A percentile compares a stretch with the other conserved stretches of the same genome.
Conservation (phyloP, 371 early-diverging fungal genomes). For the Circinella minor region DNA sequence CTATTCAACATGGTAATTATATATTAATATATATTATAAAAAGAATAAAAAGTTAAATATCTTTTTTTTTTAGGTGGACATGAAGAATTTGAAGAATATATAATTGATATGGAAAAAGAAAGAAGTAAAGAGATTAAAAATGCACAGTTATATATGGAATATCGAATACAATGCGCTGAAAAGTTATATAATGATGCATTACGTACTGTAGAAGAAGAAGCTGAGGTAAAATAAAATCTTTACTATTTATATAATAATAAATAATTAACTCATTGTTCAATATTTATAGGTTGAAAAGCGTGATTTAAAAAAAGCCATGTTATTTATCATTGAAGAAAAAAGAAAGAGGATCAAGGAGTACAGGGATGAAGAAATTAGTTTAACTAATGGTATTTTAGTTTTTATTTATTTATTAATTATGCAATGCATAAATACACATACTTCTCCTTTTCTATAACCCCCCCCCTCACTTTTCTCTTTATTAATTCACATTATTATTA, state of each 20-base stretch:
- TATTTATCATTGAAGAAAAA: conserved; percentile 24
- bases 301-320: conserved; percentile 18
- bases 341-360: conserved; percentile 21
- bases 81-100: conserved; percentile 16
- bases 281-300: conserved; percentile 17
- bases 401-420: neutral
- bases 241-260: neutral
- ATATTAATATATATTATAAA: neutral
- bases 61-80: conserved; percentile 18
- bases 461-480: too few relatives aligned
- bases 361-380: conserved; percentile 18
- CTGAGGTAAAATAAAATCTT: conserved; percentile 1
- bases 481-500: neutral
- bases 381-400: conserved; percentile 7
- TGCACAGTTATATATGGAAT: conserved; percentile 11
- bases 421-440: too few relatives aligned
- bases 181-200: conserved; percentile 16
- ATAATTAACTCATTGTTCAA: neutral
- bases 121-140: conserved; percentile 14
- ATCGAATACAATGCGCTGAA: conserved; percentile 20
- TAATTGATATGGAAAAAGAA: conserved; percentile 19
- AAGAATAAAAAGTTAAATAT: too few relatives aligned
- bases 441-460: too few relatives aligned
- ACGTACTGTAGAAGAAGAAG: conserved; percentile 13
- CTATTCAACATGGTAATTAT: conserved; percentile 23